A percentile compares a stretch with the other conserved stretches of the same genome.
Evolutionary conservation across 1,139 yeast species (phyloP).

Genomic region (Lodderomyces beijingensis): DNA sequence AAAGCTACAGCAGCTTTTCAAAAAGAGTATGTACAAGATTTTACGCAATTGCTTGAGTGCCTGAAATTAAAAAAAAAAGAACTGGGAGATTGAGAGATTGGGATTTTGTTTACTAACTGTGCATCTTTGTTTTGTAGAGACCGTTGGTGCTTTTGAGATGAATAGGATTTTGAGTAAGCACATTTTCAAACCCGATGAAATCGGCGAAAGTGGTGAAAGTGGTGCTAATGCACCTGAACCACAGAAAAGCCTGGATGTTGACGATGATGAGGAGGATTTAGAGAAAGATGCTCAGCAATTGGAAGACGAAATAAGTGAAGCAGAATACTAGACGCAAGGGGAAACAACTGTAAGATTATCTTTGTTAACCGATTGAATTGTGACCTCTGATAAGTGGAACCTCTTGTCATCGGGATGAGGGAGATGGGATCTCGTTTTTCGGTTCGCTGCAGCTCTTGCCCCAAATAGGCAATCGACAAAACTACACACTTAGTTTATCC

Average conservation of each 20-base stretch:
- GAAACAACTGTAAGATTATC: neutral
- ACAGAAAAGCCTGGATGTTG: conserved; percentile 2
- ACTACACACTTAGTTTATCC: too few species aligned
- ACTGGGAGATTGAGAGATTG: too few species aligned
- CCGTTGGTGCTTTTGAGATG: conserved; percentile 63
- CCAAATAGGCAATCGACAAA: too few species aligned
- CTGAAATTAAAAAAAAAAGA: too few species aligned
- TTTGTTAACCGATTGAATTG: neutral
- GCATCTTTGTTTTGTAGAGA: too few species aligned
- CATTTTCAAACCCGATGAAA: conserved; percentile 43
- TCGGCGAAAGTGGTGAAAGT: conserved; percentile 5
- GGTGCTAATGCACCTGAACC: conserved; percentile 1
- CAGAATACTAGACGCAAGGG: neutral
- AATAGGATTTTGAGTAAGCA: conserved; percentile 56
- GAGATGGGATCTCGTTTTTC: too few species aligned
- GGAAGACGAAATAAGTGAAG: conserved; percentile 7
- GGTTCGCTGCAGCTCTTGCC: too few species aligned
- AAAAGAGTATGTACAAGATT: conserved; percentile 28
- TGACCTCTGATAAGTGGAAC: neutral
- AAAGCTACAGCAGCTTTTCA: conserved; percentile 55
- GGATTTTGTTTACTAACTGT: too few species aligned
- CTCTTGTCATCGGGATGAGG: too few species aligned
- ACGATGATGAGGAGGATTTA: conserved; percentile 3
- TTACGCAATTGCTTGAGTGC: too few species aligned
- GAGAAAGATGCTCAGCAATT: conserved; percentile 5